Evolutionary conservation across 2,329 filamentous ascomycete species (phyloP), one percentile per base, ranked within the genome.

Genomic region (Penicillium sp.): DNA sequence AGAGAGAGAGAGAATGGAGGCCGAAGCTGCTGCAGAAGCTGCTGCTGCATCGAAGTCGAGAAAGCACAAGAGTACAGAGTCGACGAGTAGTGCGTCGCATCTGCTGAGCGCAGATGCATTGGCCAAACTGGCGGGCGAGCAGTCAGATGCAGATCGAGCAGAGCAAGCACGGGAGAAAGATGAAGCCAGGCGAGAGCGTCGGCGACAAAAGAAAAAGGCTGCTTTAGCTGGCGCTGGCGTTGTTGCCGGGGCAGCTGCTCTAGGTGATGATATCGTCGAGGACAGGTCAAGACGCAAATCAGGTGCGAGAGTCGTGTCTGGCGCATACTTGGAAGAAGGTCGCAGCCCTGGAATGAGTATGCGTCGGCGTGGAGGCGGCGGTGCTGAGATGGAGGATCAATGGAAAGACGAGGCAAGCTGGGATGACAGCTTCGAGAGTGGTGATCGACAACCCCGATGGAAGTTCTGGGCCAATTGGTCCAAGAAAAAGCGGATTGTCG

Each of bases 291-390:
- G 73, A 36, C 77, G 75, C 46, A 71, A 71, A 37, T 81, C 80
- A 60, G 84, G 85, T 66, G 80, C 80, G 52, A 77, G 88, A 56
- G 79, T 89, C n/a, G 86, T 88, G 18, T 91, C 88, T 58, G 88
- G 87, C 18, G 86, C 86, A 0, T 74, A 88, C 16, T 76, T 89
- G 62, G 88, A 91, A 66, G 88, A 91, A 69, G 88, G 87, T 0
- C 78, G 71, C 33, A 71, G 67, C 42, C 67, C 74, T 67, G 82
- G 69, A 77, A 81, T 71, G 75, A 81, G 67, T 60, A 73, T 77
- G 48, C 73, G 76, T 54, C 77, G 81, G 37, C 67, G 71, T 58
- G 66, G 71, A 33, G 68, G 67, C 37, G 66, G 67, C 46, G 67
- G 69, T 23, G 48, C 60, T 31, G 54, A 58, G 4, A 56, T 77